Conservation (phyloP, 1,284 basidiomycete genomes). For the Mixia osmundae region DNA sequence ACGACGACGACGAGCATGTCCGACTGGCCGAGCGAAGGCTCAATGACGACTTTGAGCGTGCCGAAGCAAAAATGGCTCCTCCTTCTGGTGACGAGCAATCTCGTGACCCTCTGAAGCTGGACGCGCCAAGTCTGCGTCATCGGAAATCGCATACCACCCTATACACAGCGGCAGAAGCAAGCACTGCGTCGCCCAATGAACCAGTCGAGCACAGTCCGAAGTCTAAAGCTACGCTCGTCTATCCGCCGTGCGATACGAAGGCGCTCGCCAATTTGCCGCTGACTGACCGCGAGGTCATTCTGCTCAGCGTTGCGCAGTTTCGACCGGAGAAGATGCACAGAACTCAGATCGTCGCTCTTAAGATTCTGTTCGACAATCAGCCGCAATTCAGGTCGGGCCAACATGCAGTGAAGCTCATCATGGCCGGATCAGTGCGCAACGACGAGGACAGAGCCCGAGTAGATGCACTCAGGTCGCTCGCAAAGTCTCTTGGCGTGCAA, state of each 20-base stretch:
- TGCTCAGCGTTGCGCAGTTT: slow-evolving; percentile 79
- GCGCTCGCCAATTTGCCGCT: slow-evolving; percentile 43
- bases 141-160: no score
- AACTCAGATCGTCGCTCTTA: slow-evolving; percentile 50
- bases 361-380: slow-evolving; percentile 30
- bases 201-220: no score
- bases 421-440: slow-evolving; percentile 70
- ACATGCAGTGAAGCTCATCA: slow-evolving; percentile 31
- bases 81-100: no score
- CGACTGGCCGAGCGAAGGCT: no score
- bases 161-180: no score
- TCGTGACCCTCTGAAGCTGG: no score
- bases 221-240: slow-evolving; percentile 33
- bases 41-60: no score
- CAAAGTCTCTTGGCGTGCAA: slow-evolving; percentile 41
- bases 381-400: slow-evolving; percentile 13
- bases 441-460: slow-evolving; percentile 48
- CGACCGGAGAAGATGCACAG: slow-evolving; percentile 87
- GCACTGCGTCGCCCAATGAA: neutral
- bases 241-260: slow-evolving; percentile 75
- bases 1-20: neutral
- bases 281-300: slow-evolving; percentile 35
- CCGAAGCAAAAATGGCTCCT: no score
- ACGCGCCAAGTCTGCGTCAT: no score
- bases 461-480: slow-evolving; percentile 34